Evolutionary conservation across 192 early-diverging fungal genomes (phyloP).

Genomic region (Funneliformis geosporum): DNA sequence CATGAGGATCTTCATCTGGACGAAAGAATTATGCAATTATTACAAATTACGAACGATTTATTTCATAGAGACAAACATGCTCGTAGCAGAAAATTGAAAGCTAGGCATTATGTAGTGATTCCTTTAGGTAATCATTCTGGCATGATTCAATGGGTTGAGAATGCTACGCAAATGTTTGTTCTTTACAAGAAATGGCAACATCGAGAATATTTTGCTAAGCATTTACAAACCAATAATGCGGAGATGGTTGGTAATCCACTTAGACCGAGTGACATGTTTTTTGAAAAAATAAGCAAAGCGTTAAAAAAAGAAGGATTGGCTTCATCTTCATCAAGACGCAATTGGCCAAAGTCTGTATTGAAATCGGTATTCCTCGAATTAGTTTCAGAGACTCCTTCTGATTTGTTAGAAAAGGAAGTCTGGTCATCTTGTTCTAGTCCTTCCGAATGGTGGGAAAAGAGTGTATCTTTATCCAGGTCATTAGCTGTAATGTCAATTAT

Average conservation of each 20-base stretch:
- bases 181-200: slow-evolving; percentile 79
- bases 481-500: slow-evolving; percentile 84
- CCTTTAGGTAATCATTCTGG: slow-evolving; percentile 88
- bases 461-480: slow-evolving; percentile 72
- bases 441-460: slow-evolving; percentile 75
- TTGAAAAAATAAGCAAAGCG: slow-evolving; percentile 65
- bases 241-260: slow-evolving; percentile 34
- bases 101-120: slow-evolving; percentile 67
- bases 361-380: slow-evolving; percentile 63
- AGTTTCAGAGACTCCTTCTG: slow-evolving; percentile 60
- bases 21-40: slow-evolving; percentile 85
- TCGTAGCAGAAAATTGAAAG: slow-evolving; percentile 38
- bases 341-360: slow-evolving; percentile 72
- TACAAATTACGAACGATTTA: slow-evolving; percentile 63
- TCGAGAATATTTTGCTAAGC: slow-evolving; percentile 59
- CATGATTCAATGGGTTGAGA: slow-evolving; percentile 94
- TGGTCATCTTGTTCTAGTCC: slow-evolving; percentile 64
- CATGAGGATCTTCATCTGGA: slow-evolving; percentile 92
- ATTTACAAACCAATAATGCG: slow-evolving; percentile 46
- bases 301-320: slow-evolving; percentile 59
- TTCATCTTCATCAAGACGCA: slow-evolving; percentile 52
- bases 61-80: slow-evolving; percentile 56
- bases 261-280: slow-evolving; percentile 71
- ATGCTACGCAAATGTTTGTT: slow-evolving; percentile 75
- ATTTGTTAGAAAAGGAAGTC: slow-evolving; percentile 67